A percentile compares a stretch with the other conserved stretches of the same genome.
Conservation (phyloP, 1,284 basidiomycete genomes). For the Trichosporon faecale region DNA sequence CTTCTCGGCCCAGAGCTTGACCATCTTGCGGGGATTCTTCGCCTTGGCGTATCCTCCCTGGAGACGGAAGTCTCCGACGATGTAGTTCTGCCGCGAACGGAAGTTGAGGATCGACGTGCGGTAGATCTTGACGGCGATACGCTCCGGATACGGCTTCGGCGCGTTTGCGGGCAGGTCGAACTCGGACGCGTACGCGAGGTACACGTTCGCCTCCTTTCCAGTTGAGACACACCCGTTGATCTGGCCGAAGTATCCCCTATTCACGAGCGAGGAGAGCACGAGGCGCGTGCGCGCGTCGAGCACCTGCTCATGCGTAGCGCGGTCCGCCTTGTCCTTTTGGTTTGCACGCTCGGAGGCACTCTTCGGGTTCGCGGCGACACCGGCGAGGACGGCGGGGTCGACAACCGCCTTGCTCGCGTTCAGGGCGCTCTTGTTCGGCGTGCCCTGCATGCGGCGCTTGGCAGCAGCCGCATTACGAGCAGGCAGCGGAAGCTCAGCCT, state of each 20-base stretch:
- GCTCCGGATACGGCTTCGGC: constrained; percentile 56
- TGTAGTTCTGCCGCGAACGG: constrained; percentile 94
- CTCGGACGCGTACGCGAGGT: constrained; percentile 69
- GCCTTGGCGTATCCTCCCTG: constrained; percentile 80
- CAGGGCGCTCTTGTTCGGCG: constrained; percentile 3
- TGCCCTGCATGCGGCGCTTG: neutral
- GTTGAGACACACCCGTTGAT: constrained; percentile 93
- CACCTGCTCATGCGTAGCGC: constrained; percentile 91
- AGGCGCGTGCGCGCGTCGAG: constrained; percentile 84
- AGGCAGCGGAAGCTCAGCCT: constrained; percentile 31
- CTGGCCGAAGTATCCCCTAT: constrained; percentile 75
- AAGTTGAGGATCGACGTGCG: constrained; percentile 97
- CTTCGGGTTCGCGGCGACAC: constrained; percentile 81
- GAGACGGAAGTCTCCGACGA: constrained; percentile 86
- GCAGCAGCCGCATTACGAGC: constrained; percentile 35
- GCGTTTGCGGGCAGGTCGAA: constrained; percentile 53
- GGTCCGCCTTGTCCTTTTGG: constrained; percentile 86
- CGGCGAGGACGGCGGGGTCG: constrained; percentile 59
- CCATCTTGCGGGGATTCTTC: constrained; percentile 97
- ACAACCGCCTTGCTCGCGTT: constrained; percentile 68
- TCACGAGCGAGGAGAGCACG: constrained; percentile 90
- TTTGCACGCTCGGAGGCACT: constrained; percentile 80
- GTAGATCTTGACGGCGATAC: constrained; percentile 95
- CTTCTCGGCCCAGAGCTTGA: constrained; percentile 97
- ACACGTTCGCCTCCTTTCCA: constrained; percentile 95